Base-by-base conservation (phyloP, 345 rosid species). In the Murraya koenigii region DNA sequence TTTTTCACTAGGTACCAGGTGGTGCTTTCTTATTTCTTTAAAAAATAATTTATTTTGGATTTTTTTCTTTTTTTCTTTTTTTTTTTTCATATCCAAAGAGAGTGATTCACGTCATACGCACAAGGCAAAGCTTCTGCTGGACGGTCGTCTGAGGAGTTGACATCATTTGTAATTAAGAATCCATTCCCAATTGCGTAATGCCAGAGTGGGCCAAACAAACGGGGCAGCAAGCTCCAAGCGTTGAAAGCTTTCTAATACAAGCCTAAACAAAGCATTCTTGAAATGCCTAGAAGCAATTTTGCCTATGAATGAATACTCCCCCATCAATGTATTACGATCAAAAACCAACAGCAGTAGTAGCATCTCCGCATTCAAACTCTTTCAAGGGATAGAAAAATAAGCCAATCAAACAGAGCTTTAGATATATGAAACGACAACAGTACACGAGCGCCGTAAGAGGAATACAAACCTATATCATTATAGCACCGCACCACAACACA, bases 391-490 rank as follows among this genome's bases (percentile, higher is more conserved):
- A 68, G 52, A 75, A 66, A 65, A 56, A 69, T 41, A 36, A 65
- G 71, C 59, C 71, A 59, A 66, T 38, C 71, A 78, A 81, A 44
- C 56, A 80, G 79, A 80, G 77, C 82, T 73, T 49, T 59, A 1
- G 64, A 59, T 30, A 55, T 79, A 82, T 62, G 73, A 75, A 52
- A 75, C 75, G 80, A 61, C 26, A 66, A 72, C 32, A 25, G 62
- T 67, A 80, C 84, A 79, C 80, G 69, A 75, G 61, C 62, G 80
- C 79, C 83, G 73, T 77, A 80, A 13, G 49, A 0, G 49, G 49
- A 44, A 44, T 44, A 13, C 49, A 80, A 85, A 71, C 62, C 72
- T 80, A 78, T 80, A 65, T 78, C 80, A 77, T 77, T 69, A 73
- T 59, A 63, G 76, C 68, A 66, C 39, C 65, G 47, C 49, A 44